Conservation (phyloP, 306 rosid species). For the Pyrus pyrifolia region DNA sequence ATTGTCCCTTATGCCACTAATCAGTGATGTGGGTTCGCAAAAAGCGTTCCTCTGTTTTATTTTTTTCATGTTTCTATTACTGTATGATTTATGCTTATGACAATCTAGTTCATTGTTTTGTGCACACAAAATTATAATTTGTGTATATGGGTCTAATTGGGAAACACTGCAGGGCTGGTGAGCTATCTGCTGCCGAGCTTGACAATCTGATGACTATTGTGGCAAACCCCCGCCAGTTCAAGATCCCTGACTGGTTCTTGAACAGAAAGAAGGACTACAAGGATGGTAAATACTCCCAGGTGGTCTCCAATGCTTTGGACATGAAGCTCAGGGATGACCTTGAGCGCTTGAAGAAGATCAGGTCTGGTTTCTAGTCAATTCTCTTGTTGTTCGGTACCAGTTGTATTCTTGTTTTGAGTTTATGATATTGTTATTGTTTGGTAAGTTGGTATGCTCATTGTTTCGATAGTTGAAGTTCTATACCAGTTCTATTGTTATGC, state of each 20-base stretch:
- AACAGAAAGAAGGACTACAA: conserved; percentile 76
- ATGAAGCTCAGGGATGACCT: conserved; percentile 87
- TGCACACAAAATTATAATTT: neutral
- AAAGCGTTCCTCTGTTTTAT: neutral
- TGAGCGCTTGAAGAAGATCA: conserved; percentile 88
- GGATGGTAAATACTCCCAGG: conserved; percentile 70
- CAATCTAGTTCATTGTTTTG: neutral
- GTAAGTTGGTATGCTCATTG: neutral
- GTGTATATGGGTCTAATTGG: neutral
- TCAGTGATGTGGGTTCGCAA: neutral
- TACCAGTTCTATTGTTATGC: neutral
- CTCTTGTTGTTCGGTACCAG: no score
- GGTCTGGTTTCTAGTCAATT: conserved; percentile 23
- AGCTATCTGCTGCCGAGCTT: conserved; percentile 47
- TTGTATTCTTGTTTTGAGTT: neutral
- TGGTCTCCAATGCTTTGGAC: conserved; percentile 66
- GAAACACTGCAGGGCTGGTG: conserved; percentile 56
- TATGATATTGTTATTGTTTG: neutral
- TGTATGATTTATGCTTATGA: neutral
- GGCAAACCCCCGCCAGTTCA: conserved; percentile 61
- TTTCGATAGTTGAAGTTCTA: neutral
- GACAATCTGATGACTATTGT: conserved; percentile 58
- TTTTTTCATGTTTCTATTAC: neutral
- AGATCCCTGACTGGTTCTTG: conserved; percentile 74
- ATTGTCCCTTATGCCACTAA: neutral